A percentile compares a stretch with the other conserved stretches of the same genome.
These are phyloP conservation scores for Kernera saxatilis DNA, from an alignment of 345 rosid species.

Conservation along the genomic window DNA sequence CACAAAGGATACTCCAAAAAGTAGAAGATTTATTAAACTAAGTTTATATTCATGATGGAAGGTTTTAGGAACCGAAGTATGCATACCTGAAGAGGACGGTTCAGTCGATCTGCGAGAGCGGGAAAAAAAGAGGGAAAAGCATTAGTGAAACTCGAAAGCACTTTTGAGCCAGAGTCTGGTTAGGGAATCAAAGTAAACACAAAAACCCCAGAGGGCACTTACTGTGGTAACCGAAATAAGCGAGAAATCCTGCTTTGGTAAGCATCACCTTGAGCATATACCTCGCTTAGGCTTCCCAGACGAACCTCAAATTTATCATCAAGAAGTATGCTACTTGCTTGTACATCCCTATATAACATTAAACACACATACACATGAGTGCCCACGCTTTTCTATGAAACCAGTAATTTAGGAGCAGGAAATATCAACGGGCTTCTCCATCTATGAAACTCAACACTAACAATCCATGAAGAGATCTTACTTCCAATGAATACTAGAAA, in stretches of 20 bases:
- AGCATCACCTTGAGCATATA: conserved; percentile 74
- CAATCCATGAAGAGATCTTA: not conserved
- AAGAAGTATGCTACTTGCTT: conserved; percentile 98
- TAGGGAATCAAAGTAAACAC: not conserved
- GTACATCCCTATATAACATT: conserved; percentile 70
- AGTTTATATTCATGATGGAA: not conserved
- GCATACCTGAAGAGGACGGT: conserved; percentile 68
- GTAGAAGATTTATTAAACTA: not conserved
- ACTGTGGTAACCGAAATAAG: conserved; percentile 90
- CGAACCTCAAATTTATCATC: conserved; percentile 98
- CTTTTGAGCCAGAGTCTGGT: not conserved
- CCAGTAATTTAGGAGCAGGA: not conserved
- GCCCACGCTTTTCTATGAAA: not conserved
- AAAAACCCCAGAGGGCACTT: conserved; percentile 32
- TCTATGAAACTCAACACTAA: not conserved
- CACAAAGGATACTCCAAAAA: not conserved
- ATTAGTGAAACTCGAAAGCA: conserved; percentile 1
- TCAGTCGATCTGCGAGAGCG: conserved; percentile 70
- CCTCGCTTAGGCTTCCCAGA: conserved; percentile 87
- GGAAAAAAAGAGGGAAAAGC: conserved; percentile 18
- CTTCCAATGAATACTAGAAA: not conserved
- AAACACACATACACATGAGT: conserved; percentile 31
- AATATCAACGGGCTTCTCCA: not conserved
- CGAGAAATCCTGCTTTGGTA: conserved; percentile 84
- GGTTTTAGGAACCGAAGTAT: not conserved